A percentile compares a stretch with the other conserved stretches of the same genome.
These are phyloP conservation scores for Metschnikowia orientalis DNA, from an alignment of 805 yeast genomes.

Conservation along the genomic window DNA sequence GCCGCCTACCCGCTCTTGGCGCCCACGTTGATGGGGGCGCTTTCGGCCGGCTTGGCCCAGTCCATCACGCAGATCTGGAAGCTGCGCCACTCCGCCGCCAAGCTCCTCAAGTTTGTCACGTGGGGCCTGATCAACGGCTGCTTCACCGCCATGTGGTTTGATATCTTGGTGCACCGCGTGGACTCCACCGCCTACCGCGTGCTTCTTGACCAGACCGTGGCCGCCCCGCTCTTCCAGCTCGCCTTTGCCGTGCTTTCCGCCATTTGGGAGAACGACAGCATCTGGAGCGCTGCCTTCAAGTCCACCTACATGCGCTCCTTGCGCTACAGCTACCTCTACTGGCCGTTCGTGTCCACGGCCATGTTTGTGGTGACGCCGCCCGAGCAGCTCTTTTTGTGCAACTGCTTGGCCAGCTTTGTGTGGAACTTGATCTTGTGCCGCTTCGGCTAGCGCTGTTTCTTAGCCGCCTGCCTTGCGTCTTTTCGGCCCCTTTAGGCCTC, in stretches of 20 bases:
- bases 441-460: conserved; percentile 11
- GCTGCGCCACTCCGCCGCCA: conserved; percentile 28
- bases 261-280: conserved; percentile 50
- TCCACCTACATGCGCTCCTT: conserved; percentile 43
- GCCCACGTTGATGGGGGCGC: conserved; percentile 36
- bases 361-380: conserved; percentile 48
- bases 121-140: conserved; percentile 64
- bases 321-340: conserved; percentile 49
- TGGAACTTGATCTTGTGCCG: conserved; percentile 49
- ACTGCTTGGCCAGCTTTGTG: conserved; percentile 50
- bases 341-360: conserved; percentile 55
- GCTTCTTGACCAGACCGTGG: conserved; percentile 50
- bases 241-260: conserved; percentile 45
- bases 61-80: conserved; percentile 33
- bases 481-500: too few species aligned
- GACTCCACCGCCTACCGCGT: conserved; percentile 38
- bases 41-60: conserved; percentile 41
- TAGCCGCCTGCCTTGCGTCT: too few species aligned
- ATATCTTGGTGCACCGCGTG: conserved; percentile 35
- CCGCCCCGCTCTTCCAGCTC: conserved; percentile 52
- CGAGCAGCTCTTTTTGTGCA: conserved; percentile 52
- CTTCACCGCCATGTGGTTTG: conserved; percentile 54
- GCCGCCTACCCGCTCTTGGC: conserved; percentile 27
- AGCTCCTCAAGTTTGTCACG: conserved; percentile 43
- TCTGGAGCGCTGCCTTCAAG: conserved; percentile 16